A percentile compares a stretch with the other conserved stretches of the same genome.
These are phyloP conservation scores for Giardia duodenalis DNA, from an alignment of 208 protist species.

Conservation along the genomic window DNA sequence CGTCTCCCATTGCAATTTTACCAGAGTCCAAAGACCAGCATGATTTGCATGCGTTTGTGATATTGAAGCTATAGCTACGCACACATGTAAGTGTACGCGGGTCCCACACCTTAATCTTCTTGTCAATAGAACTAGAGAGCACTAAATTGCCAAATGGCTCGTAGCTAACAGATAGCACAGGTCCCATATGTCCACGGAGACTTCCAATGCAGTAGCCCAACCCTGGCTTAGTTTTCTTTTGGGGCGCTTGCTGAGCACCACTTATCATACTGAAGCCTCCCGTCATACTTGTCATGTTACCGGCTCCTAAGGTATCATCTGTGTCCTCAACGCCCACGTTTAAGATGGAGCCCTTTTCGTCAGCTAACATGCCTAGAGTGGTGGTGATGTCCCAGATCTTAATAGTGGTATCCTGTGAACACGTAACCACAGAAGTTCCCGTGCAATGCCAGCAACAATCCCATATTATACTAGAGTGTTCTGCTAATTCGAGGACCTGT, in stretches of 20 bases:
- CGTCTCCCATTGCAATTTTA: neutral
- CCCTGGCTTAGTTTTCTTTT: neutral
- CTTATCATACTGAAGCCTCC: neutral
- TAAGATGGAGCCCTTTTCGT: neutral
- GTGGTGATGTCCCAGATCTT: slow-evolving; percentile 4
- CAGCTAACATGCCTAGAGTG: neutral
- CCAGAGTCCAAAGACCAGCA: neutral
- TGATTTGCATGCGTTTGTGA: neutral
- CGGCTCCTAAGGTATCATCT: too few relatives aligned
- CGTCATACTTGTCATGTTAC: neutral
- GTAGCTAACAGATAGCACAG: neutral
- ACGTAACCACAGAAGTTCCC: neutral
- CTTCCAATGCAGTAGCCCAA: neutral
- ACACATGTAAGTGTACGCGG: neutral
- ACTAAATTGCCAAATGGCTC: neutral
- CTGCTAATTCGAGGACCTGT: neutral
- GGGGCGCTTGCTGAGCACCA: neutral
- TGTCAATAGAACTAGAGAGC: neutral
- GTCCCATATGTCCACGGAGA: neutral
- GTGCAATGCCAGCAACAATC: neutral
- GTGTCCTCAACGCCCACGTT: too few relatives aligned
- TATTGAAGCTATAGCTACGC: neutral
- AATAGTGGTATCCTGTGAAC: neutral
- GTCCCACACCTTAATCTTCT: neutral
- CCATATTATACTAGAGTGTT: neutral